Conservation (phyloP, 306 rosid species). For the Oemleria cerasiformis region DNA sequence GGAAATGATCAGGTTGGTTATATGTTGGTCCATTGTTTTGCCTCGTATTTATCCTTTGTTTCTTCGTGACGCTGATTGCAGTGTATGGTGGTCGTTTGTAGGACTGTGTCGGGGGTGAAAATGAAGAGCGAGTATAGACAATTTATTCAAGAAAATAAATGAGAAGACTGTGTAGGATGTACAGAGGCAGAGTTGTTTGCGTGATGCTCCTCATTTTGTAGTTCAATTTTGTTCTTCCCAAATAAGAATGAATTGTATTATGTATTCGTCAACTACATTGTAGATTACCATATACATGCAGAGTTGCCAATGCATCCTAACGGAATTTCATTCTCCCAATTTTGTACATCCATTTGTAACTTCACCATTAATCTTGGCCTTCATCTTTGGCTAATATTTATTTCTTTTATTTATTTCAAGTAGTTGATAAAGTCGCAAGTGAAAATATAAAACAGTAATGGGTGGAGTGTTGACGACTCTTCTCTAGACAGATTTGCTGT, state of each 20-base stretch:
- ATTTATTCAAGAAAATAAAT: slow-evolving; percentile 69
- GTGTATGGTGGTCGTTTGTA: slow-evolving; percentile 30
- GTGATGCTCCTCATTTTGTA: slow-evolving; percentile 26
- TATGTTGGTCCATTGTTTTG: slow-evolving; percentile 15
- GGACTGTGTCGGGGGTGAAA: slow-evolving; percentile 83
- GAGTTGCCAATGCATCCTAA: slow-evolving; percentile 10
- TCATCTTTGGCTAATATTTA: not conserved
- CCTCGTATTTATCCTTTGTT: not conserved
- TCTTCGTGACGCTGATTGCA: slow-evolving; percentile 8
- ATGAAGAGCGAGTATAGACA: slow-evolving; percentile 91
- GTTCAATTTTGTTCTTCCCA: slow-evolving; percentile 59
- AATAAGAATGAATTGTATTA: slow-evolving; percentile 30
- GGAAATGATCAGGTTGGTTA: slow-evolving; percentile 72
- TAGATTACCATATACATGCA: slow-evolving; percentile 21
- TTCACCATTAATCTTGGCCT: not conserved
- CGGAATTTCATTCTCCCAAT: not conserved
- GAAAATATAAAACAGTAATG: too few relatives aligned
- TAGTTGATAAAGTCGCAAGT: not conserved
- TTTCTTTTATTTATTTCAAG: not conserved
- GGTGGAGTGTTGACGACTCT: too few relatives aligned
- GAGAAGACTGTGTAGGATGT: slow-evolving; percentile 36
- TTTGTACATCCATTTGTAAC: not conserved
- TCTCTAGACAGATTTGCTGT: too few relatives aligned
- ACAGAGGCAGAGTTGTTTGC: not conserved
- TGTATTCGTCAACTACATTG: slow-evolving; percentile 24